phyloP scores from a whole-genome alignment of 2,329 filamentous ascomycete species.

The Ophiostoma novo-ulmi region DNA sequence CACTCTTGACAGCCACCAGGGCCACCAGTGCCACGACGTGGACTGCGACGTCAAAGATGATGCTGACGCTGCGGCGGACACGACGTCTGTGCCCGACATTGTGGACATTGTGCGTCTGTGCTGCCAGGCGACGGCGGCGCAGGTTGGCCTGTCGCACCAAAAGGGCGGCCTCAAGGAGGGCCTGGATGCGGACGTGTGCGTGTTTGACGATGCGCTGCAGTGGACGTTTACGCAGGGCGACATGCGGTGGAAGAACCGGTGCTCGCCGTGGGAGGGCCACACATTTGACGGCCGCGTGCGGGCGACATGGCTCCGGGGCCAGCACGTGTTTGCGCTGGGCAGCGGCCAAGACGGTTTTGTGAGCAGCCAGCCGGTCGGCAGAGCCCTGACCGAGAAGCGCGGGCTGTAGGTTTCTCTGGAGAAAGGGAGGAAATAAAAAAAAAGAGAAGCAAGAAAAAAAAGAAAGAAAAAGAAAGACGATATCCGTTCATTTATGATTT shows the following conservation, averaged over 20 bases:
- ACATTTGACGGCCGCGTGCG: constrained; percentile 69
- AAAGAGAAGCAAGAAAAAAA: neutral
- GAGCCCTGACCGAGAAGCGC: constrained; percentile 43
- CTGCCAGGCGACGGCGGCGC: constrained; percentile 76
- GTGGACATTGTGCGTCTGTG: constrained; percentile 82
- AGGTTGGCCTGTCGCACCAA: constrained; percentile 74
- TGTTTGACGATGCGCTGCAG: constrained; percentile 78
- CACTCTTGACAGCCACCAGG: neutral
- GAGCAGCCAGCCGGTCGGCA: constrained; percentile 43
- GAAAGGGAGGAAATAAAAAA: neutral
- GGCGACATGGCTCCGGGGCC: constrained; percentile 81
- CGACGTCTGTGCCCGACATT: constrained; percentile 46
- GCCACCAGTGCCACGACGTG: constrained; percentile 19
- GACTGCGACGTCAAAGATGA: neutral
- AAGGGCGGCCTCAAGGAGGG: constrained; percentile 80
- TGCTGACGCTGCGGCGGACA: constrained; percentile 33
- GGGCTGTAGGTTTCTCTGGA: neutral
- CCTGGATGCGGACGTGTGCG: constrained; percentile 83
- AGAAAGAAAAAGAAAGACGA: neutral
- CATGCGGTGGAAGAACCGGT: constrained; percentile 93
- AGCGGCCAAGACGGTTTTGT: constrained; percentile 49
- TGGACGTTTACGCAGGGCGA: constrained; percentile 70
- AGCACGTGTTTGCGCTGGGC: constrained; percentile 67
- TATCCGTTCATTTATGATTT: constrained; percentile 3
- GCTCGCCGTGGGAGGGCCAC: constrained; percentile 83